These are phyloP conservation scores for Wallacemonas sp. DNA, from an alignment of 208 protist species.

Conservation along the genomic window DNA sequence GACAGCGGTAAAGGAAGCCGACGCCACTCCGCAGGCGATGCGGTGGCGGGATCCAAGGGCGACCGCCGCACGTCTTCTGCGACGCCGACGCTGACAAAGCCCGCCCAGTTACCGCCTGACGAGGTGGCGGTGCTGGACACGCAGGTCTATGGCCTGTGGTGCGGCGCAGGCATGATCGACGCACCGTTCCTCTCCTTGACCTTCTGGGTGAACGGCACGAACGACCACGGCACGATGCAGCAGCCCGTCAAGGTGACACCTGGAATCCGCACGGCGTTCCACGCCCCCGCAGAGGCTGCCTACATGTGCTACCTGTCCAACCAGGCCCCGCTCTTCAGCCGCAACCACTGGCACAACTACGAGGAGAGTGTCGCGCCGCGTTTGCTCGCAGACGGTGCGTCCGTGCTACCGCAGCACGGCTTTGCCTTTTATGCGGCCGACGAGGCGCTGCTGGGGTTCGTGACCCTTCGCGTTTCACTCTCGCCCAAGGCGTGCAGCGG, in stretches of 20 bases:
- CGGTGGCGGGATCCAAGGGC: neutral
- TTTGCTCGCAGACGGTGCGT: conserved; percentile 13
- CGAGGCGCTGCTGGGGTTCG: conserved; percentile 38
- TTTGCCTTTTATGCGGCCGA: conserved; percentile 65
- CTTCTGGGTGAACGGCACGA: conserved; percentile 62
- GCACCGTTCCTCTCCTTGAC: conserved; percentile 59
- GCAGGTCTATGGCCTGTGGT: conserved; percentile 48
- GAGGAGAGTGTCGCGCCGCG: neutral
- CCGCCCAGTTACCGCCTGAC: neutral
- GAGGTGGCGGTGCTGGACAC: conserved; percentile 12
- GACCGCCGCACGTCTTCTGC: conserved; percentile 3
- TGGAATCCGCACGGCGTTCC: conserved; percentile 24
- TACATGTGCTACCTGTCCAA: conserved; percentile 68
- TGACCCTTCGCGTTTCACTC: conserved; percentile 50
- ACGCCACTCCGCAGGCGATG: conserved; percentile 2
- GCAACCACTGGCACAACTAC: conserved; percentile 50
- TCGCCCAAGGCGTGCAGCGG: conserved; percentile 16
- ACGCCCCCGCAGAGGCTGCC: conserved; percentile 29
- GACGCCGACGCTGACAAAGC: conserved; percentile 2
- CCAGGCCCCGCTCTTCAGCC: conserved; percentile 50
- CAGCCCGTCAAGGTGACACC: conserved; percentile 31
- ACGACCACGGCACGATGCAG: conserved; percentile 65
- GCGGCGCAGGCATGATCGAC: conserved; percentile 37
- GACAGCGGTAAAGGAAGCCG: neutral
- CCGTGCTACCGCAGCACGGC: conserved; percentile 67